phyloP scores from a whole-genome alignment of 225 moss, liverwort and hornwort genomes.

The Bryum argenteum region DNA sequence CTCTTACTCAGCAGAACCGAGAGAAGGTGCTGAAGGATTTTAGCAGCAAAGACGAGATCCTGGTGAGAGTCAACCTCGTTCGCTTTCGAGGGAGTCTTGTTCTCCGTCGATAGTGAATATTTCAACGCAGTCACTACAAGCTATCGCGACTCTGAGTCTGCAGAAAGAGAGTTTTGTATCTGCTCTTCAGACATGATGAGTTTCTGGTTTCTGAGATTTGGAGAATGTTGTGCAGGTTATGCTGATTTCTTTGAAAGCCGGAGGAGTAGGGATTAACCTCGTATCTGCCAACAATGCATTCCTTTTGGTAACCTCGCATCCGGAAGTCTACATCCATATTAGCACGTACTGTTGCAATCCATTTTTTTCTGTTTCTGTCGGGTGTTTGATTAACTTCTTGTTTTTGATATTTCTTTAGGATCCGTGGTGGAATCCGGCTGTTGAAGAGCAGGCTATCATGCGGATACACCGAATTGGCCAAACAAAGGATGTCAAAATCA shows the following conservation, averaged over 20 bases:
- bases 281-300: constrained; percentile 90
- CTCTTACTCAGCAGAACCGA: constrained; percentile 81
- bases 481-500: constrained; percentile 70
- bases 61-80: constrained; percentile 43
- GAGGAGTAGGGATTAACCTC: constrained; percentile 88
- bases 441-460: constrained; percentile 96
- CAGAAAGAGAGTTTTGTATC: background rate
- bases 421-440: constrained; percentile 98
- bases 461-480: constrained; percentile 93
- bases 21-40: constrained; percentile 78
- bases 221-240: constrained; percentile 63
- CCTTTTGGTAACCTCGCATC: constrained; percentile 61
- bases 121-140: background rate
- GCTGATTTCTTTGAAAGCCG: constrained; percentile 87
- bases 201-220: constrained; percentile 25
- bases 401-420: constrained; percentile 46
- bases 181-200: background rate
- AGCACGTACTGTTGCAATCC: background rate
- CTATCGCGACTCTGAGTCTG: background rate
- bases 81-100: background rate
- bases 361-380: background rate
- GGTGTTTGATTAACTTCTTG: background rate
- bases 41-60: constrained; percentile 59
- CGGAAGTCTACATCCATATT: background rate
- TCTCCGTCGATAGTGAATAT: background rate